Base-by-base conservation (phyloP, 2,329 filamentous ascomycete genomes). In the Fusarium begoniae region DNA sequence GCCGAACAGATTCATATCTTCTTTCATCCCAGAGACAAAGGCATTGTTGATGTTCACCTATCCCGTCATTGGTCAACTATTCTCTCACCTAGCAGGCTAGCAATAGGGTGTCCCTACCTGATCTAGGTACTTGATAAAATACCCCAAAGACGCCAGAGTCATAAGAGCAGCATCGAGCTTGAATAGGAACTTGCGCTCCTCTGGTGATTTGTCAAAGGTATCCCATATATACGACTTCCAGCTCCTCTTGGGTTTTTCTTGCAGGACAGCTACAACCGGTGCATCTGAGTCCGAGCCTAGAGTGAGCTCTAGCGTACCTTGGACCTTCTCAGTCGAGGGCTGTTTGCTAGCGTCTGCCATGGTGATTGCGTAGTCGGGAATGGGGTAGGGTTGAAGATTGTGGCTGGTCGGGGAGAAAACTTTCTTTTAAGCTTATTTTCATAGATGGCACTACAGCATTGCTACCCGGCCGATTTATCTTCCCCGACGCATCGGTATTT, bases 171-270 rank as follows among this genome's bases (percentile, higher is more conserved):
- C 80, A 44, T 86, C 85, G 4, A 86, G 75, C 67, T 85, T 86
- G 68, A 85, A 83, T 9, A 86, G 68, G 32, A 86, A 85, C 9
- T 65, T 77, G 5, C 82, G 78, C 60, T 86, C 84, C 26, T 84
- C 83, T 0, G 82, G 83, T 0, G 83, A 82, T 63, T 85, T 85
- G 60, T 85, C 83, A 26, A 87, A 81, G 0, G 84, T 85, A 61
- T 87, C 86, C 86, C 86, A 87, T 5, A 87, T 11, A 35, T 85
- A 85, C 0, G 85, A 86, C 30, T 81, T 81, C 86, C 86, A 87
- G 10, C 56, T 74, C 17, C 44, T 40, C 30, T 68, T 72, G 3
- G 70, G 73, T 0, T 24, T 66, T 17, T 74, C 72, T 28, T 72
- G 72, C 2, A 75, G 20, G 1, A 73, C 57, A 17, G 51, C 37